Conservation (phyloP, 176 grass and related monocot genomes). For the Melocanna baccifera region DNA sequence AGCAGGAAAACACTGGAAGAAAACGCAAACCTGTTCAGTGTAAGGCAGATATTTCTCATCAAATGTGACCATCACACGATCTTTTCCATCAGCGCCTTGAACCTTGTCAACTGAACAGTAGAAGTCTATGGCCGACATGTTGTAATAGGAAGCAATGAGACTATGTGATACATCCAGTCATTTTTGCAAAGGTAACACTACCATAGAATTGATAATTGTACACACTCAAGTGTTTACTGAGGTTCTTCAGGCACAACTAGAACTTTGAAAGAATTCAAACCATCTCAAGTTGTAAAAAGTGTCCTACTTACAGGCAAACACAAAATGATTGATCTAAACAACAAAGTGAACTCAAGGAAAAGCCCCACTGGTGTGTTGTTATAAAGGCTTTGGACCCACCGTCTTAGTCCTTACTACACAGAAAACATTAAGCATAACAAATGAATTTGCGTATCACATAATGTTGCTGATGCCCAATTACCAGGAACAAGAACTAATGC, state of each 20-base stretch:
- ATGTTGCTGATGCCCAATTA: not conserved
- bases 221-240: not conserved
- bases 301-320: not conserved
- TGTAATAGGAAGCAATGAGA: conserved; percentile 31
- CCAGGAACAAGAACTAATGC: conserved; percentile 3
- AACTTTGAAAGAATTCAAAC: not conserved
- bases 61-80: conserved; percentile 80
- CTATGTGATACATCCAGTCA: not conserved
- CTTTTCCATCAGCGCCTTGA: conserved; percentile 75
- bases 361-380: not conserved
- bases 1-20: not conserved
- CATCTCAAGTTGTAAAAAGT: not conserved
- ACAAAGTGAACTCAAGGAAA: not conserved
- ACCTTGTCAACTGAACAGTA: conserved; percentile 93
- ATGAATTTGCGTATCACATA: not conserved
- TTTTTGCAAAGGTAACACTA: not conserved
- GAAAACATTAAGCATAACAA: not conserved
- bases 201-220: not conserved
- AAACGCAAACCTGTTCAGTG: conserved; percentile 75
- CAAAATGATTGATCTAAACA: not conserved
- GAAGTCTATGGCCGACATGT: conserved; percentile 96
- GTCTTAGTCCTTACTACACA: not conserved
- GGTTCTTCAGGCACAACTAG: not conserved
- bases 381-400: not conserved
- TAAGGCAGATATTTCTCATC: conserved; percentile 94